Percentiles rank a stretch among this genome's conserved stretches.
Evolutionary conservation across 202 grass and related monocot species (phyloP).

Genomic region (Digitaria exilis): DNA sequence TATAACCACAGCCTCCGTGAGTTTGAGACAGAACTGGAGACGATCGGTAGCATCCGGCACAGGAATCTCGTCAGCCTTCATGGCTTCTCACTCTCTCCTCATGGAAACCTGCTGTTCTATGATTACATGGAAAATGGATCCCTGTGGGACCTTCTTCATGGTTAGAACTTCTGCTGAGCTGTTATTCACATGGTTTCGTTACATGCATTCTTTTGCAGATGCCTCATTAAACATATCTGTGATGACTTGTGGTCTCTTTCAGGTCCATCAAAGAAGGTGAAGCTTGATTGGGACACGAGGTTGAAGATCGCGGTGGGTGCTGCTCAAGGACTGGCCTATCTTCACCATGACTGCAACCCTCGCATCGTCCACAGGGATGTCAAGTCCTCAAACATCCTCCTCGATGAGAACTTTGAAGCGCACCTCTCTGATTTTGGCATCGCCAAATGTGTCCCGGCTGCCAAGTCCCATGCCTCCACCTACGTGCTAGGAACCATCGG

Average conservation of each 20-base stretch:
- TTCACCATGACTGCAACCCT: constrained; percentile 97
- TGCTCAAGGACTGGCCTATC: constrained; percentile 89
- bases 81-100: constrained; percentile 87
- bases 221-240: background rate
- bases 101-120: constrained; percentile 98
- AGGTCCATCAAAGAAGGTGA: constrained; percentile 98
- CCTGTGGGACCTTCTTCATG: constrained; percentile 97
- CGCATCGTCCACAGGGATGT: constrained; percentile 92
- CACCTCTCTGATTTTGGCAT: constrained; percentile 93
- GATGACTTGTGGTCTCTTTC: constrained; percentile 22
- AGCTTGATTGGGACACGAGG: constrained; percentile 91
- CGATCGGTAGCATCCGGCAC: constrained; percentile 84
- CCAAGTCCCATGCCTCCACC: constrained; percentile 92
- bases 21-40: constrained; percentile 94
- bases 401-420: constrained; percentile 83
- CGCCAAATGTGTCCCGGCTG: constrained; percentile 77
- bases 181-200: background rate
- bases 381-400: constrained; percentile 98
- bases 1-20: constrained; percentile 74
- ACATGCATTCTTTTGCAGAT: background rate
- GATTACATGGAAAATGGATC: constrained; percentile 99
- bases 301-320: constrained; percentile 86
- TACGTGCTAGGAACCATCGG: constrained; percentile 96
- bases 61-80: constrained; percentile 93
- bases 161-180: constrained; percentile 30